phyloP scores from a whole-genome alignment of 1,284 basidiomycete species.

The Caloboletus firmus region DNA sequence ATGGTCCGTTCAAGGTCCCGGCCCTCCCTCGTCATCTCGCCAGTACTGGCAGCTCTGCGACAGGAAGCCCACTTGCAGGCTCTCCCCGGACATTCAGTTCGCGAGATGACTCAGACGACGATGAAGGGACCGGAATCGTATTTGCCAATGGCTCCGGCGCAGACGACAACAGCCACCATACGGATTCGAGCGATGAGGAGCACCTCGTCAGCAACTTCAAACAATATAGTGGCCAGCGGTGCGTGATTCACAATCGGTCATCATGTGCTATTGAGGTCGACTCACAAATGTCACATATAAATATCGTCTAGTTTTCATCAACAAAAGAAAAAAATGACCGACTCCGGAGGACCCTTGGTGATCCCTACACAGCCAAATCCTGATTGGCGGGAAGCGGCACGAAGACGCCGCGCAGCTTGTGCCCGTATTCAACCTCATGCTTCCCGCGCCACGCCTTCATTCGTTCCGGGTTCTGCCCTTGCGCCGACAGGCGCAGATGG shows the following conservation, averaged over 20 bases:
- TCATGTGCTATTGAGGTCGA: constrained; percentile 10
- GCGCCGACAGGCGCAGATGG: constrained; percentile 70
- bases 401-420: constrained; percentile 44
- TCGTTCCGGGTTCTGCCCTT: constrained; percentile 65
- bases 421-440: constrained; percentile 13
- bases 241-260: constrained; percentile 42
- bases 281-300: constrained; percentile 21
- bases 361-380: constrained; percentile 82
- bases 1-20: constrained; percentile 56
- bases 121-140: constrained; percentile 28
- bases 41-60: constrained; percentile 39
- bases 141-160: constrained; percentile 22
- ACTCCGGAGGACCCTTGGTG: constrained; percentile 64
- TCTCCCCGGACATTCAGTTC: constrained; percentile 47
- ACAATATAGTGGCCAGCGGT: constrained; percentile 71
- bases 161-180: constrained; percentile 25
- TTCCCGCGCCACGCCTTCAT: constrained; percentile 38
- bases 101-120: constrained; percentile 34
- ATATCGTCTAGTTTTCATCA: constrained; percentile 45
- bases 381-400: constrained; percentile 82
- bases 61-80: constrained; percentile 57
- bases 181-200: constrained; percentile 64
- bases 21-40: constrained; percentile 52
- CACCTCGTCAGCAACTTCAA: constrained; percentile 70
- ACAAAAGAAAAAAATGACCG: constrained; percentile 41